A percentile compares a stretch with the other conserved stretches of the same genome.
Evolutionary conservation across 1,284 basidiomycete species (phyloP).

Genomic region (Porogramme epimiltina): DNA sequence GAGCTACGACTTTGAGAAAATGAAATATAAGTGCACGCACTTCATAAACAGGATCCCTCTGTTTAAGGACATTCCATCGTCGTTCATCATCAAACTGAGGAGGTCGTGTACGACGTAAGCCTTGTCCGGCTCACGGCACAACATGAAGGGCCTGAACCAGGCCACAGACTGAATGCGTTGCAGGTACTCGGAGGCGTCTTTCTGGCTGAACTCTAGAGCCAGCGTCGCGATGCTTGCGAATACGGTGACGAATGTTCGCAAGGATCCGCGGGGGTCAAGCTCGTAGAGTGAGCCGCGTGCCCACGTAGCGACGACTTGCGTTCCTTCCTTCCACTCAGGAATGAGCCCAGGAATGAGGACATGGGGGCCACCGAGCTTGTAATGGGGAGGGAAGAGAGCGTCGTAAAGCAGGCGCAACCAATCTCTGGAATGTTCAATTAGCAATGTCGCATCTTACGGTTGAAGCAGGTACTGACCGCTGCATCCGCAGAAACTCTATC

Average conservation of each 20-base stretch:
- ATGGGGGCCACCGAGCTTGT: slow-evolving; percentile 27
- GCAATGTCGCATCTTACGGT: not conserved
- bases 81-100: slow-evolving; percentile 27
- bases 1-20: not conserved
- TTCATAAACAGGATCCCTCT: slow-evolving; percentile 31
- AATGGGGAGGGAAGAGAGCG: slow-evolving; percentile 22
- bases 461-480: slow-evolving; percentile 22
- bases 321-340: slow-evolving; percentile 36
- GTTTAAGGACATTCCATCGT: slow-evolving; percentile 22
- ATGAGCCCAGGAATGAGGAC: slow-evolving; percentile 36
- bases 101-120: slow-evolving; percentile 41
- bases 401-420: slow-evolving; percentile 28
- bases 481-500: slow-evolving; percentile 12
- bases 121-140: slow-evolving; percentile 12
- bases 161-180: slow-evolving; percentile 20
- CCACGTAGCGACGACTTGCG: slow-evolving; percentile 44
- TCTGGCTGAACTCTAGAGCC: slow-evolving; percentile 21
- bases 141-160: slow-evolving; percentile 2
- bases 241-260: slow-evolving; percentile 9
- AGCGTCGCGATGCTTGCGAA: slow-evolving; percentile 30
- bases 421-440: slow-evolving; percentile 13
- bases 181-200: slow-evolving; percentile 14
- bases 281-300: slow-evolving; percentile 37
- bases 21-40: slow-evolving; percentile 16
- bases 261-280: slow-evolving; percentile 13